A percentile compares a stretch with the other conserved stretches of the same genome.
Evolutionary conservation across 345 rosid species (phyloP).

Genomic region (Salix purpurea): DNA sequence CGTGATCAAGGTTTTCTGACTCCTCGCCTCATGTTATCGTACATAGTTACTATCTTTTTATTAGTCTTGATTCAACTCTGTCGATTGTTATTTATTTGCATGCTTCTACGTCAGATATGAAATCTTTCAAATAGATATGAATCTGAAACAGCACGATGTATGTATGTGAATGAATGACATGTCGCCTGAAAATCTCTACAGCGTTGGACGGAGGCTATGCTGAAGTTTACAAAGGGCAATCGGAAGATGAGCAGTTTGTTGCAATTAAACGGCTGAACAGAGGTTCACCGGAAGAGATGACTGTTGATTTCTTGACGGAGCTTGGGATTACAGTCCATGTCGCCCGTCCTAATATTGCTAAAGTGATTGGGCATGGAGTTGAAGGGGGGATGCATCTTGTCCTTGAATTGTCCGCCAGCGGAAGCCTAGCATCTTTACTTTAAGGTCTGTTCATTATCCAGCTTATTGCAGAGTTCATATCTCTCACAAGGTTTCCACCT

Average conservation of each 20-base stretch:
- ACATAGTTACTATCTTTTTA: neutral
- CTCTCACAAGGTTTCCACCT: neutral
- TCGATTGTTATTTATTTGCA: neutral
- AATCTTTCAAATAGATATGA: slow-evolving; percentile 18
- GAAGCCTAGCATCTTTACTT: slow-evolving; percentile 78
- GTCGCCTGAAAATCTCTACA: no score
- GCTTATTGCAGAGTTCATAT: neutral
- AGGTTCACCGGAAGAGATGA: slow-evolving; percentile 84
- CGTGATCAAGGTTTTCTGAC: slow-evolving; percentile 46
- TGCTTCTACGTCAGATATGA: slow-evolving; percentile 24
- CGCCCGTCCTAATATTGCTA: slow-evolving; percentile 91
- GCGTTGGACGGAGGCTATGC: slow-evolving; percentile 62
- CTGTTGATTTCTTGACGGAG: slow-evolving; percentile 75
- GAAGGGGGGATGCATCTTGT: slow-evolving; percentile 97
- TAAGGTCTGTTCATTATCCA: slow-evolving; percentile 45
- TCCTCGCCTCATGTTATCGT: slow-evolving; percentile 44
- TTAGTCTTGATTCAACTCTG: neutral
- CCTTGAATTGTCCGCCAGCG: slow-evolving; percentile 79
- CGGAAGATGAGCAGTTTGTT: slow-evolving; percentile 55
- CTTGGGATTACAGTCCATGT: slow-evolving; percentile 89
- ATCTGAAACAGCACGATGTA: neutral
- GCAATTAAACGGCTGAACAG: slow-evolving; percentile 72
- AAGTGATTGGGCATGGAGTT: slow-evolving; percentile 76
- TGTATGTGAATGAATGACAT: no score
- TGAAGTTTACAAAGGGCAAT: slow-evolving; percentile 72